Evolutionary conservation across 2,329 filamentous ascomycete genomes (phyloP).

Genomic region (Fusarium tuaranense): DNA sequence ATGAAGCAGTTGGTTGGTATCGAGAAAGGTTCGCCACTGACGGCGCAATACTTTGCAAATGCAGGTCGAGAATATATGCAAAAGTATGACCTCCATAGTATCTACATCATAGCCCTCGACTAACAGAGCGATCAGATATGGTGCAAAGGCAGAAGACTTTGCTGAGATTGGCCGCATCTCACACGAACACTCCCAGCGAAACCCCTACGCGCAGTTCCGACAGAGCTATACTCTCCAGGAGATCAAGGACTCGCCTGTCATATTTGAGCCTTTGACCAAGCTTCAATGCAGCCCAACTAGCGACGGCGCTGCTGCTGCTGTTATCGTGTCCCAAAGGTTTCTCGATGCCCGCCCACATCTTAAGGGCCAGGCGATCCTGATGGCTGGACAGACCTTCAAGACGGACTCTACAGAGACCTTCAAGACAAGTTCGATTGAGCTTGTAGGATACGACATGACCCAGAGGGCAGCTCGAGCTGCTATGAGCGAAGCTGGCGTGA

Average conservation of each 20-base stretch:
- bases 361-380: slow-evolving; percentile 77
- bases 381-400: slow-evolving; percentile 3
- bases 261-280: slow-evolving; percentile 91
- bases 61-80: slow-evolving; percentile 95
- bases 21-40: slow-evolving; percentile 81
- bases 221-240: slow-evolving; percentile 91
- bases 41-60: slow-evolving; percentile 95
- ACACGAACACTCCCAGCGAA: slow-evolving; percentile 89
- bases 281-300: slow-evolving; percentile 99
- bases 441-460: slow-evolving; percentile 47
- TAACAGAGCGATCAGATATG: slow-evolving; percentile 60
- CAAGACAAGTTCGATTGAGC: slow-evolving; percentile 39
- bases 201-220: slow-evolving; percentile 97
- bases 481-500: slow-evolving; percentile 35
- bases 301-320: slow-evolving; percentile 88
- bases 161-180: slow-evolving; percentile 94
- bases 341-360: slow-evolving; percentile 87
- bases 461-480: slow-evolving; percentile 37
- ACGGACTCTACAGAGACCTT: slow-evolving; percentile 14
- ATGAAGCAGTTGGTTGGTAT: slow-evolving; percentile 81
- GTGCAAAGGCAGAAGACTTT: slow-evolving; percentile 86
- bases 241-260: slow-evolving; percentile 79
- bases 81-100: slow-evolving; percentile 59
- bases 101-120: too few species aligned
- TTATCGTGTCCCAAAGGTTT: slow-evolving; percentile 90